Evolutionary conservation across 2,329 filamentous ascomycete species (phyloP), one percentile per base, ranked within the genome.

Genomic region (Coniochaeta ligniaria): DNA sequence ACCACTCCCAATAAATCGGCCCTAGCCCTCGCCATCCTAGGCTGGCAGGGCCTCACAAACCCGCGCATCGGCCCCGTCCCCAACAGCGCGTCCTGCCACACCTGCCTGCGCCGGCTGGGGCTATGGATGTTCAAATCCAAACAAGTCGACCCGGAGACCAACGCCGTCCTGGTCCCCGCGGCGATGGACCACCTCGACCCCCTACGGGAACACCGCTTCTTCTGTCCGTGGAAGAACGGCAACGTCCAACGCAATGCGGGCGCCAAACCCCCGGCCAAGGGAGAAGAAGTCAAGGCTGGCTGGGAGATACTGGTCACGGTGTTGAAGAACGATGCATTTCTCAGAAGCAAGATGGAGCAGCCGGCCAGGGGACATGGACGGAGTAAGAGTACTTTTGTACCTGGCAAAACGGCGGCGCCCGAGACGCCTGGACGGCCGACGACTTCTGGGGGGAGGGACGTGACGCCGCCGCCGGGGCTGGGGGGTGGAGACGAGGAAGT

Each of bases 61-160:
- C 64, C 75, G 14, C 75, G 80, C 70, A 75, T 86, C 68, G 73
- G 87, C 70, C 74, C 85, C 1, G 84, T 89, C 24, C 85, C 88
- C 45, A 89, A 91, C 62, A 84, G 94, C 17, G 87, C 90, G 6
- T 87, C 86, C 5, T 99, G 95, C 73, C 83, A 88, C 61, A 90
- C 91, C 22, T 99, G 95, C 71, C 90, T 96, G 69, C 87, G 95
- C 62, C 86, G 93, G 1, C 80, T 98, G 0, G 95, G 95, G 0
- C 80, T 99, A 2, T 99, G 95, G 95, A 89, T 99, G 79, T 98
- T 96, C 72, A 89, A 87, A 69, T 88, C 87, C 72, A 92, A 88
- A 73, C 83, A 85, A 67, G 82, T 89, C 33, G 81, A 84, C 61
- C 76, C 78, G 1, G 73, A 76, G 17, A 80, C 80, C 0, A 74